Base-by-base conservation (phyloP, 108 stramenopile genomes). In the Stephanodiscus triporus region DNA sequence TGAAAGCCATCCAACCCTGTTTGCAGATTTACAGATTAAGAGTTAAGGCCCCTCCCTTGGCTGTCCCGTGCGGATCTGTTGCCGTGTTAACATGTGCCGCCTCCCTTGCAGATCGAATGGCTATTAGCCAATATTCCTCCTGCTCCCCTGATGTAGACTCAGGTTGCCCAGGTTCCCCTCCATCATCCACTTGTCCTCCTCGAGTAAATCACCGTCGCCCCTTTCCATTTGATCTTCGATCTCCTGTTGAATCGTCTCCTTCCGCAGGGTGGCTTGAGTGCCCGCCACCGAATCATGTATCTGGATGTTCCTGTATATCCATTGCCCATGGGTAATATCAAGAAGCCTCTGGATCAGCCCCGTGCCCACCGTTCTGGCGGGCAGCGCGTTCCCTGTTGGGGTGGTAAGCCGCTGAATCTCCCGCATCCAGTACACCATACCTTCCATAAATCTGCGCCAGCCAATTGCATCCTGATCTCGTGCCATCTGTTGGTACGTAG, bases 371-470 rank as follows among this genome's bases (percentile, higher is more conserved):
- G 11, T 17, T 45, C 14, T 1, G 43, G 13, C 2, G 11, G 16
- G 0, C 3, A n/a, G n/a, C 43, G 16, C 3, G 43, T 14, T 11
- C 14, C 14, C 16, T 45, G 16, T 2, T 14, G 11, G 3, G 3
- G n/a, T n/a, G 16, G 14, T 16, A 45, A 1, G 3, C 13, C 14
- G 13, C 14, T 45, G 43, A 45, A 45, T 45, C 3, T 45, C 14
- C 0, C 43, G 2, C 43, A 45, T 45, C 3, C 14, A 2, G 3
- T 16, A 59, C 2, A 58, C 24, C 55, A 70, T 70, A 0, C 69
- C 69, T 19, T n/a, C 69, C 69, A 70, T 70, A 30, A 70, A 70
- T 22, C 69, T 23, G 0, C 69, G 14, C 69, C 69, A 70, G 16
- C 69, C 69, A 26, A 70, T 59, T 20, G 45, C 47, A 45, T 70